phyloP scores from a whole-genome alignment of 2,329 filamentous ascomycete species.

The Penicillium griseofulvum region DNA sequence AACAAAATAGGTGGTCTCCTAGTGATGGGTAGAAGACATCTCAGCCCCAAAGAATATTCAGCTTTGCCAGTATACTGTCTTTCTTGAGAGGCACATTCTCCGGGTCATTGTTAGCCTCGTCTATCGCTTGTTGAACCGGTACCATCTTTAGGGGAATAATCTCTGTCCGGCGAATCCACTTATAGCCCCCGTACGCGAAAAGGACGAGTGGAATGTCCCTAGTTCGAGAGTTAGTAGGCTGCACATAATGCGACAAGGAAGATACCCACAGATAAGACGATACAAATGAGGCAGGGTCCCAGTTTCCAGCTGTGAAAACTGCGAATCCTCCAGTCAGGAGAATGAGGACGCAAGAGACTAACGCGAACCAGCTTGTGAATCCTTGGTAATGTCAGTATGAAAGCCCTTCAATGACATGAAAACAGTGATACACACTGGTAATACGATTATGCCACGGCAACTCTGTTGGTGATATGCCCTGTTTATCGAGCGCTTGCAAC shows the following conservation, averaged over 20 bases:
- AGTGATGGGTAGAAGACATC: not conserved
- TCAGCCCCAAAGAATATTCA: slow-evolving; percentile 38
- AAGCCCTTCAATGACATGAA: not conserved
- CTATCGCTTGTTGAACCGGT: slow-evolving; percentile 53
- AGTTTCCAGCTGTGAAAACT: slow-evolving; percentile 60
- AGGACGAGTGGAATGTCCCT: slow-evolving; percentile 62
- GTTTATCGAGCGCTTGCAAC: slow-evolving; percentile 53
- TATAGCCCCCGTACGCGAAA: slow-evolving; percentile 61
- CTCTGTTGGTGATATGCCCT: slow-evolving; percentile 50
- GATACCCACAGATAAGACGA: slow-evolving; percentile 61
- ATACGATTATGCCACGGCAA: slow-evolving; percentile 64
- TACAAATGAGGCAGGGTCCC: slow-evolving; percentile 57
- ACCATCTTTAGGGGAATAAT: slow-evolving; percentile 52
- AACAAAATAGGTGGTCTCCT: not conserved
- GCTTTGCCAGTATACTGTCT: slow-evolving; percentile 24
- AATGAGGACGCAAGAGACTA: slow-evolving; percentile 62
- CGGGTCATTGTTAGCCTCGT: slow-evolving; percentile 42
- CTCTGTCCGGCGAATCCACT: slow-evolving; percentile 62
- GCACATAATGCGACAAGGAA: not conserved
- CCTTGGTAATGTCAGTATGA: slow-evolving; percentile 37
- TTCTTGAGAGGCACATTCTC: slow-evolving; percentile 33
- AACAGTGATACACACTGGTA: slow-evolving; percentile 50
- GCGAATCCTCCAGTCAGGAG: slow-evolving; percentile 68
- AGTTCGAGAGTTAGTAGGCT: not conserved
- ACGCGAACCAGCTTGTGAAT: slow-evolving; percentile 59